phyloP scores from a whole-genome alignment of 306 rosid species.

The Vigna trinervia region DNA sequence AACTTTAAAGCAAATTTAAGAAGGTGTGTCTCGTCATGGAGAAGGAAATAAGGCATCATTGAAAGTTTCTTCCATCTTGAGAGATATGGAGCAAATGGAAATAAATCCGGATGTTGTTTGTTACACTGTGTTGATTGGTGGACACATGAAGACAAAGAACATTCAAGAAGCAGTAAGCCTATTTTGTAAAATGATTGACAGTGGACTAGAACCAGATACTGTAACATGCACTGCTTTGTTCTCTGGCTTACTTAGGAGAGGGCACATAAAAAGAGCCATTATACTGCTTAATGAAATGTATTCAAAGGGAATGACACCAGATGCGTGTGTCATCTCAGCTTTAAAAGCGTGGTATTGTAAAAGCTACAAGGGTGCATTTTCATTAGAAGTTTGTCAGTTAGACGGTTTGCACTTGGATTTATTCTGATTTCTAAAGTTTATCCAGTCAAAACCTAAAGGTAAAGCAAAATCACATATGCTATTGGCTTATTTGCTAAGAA shows the following conservation, averaged over 20 bases:
- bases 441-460: conserved; percentile 34
- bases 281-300: conserved; percentile 61
- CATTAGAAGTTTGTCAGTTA: conserved; percentile 16
- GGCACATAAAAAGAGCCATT: conserved; percentile 56
- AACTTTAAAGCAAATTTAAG: conserved; percentile 47
- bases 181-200: conserved; percentile 61
- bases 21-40: conserved; percentile 25
- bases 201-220: conserved; percentile 73
- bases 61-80: conserved; percentile 54
- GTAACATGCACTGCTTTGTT: conserved; percentile 74
- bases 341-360: conserved; percentile 57
- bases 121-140: conserved; percentile 79
- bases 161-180: conserved; percentile 60
- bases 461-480: conserved; percentile 11
- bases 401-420: conserved; percentile 35
- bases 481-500: conserved; percentile 13
- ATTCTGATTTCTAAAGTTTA: conserved; percentile 26
- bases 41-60: conserved; percentile 27
- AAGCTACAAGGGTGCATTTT: conserved; percentile 63
- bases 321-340: conserved; percentile 38
- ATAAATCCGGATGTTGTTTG: conserved; percentile 66
- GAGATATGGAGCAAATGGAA: conserved; percentile 67
- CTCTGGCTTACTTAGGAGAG: conserved; percentile 52
- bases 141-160: conserved; percentile 57
- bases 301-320: conserved; percentile 59